Conservation (phyloP, 2,329 filamentous ascomycete genomes). For the Fusarium sp. region DNA sequence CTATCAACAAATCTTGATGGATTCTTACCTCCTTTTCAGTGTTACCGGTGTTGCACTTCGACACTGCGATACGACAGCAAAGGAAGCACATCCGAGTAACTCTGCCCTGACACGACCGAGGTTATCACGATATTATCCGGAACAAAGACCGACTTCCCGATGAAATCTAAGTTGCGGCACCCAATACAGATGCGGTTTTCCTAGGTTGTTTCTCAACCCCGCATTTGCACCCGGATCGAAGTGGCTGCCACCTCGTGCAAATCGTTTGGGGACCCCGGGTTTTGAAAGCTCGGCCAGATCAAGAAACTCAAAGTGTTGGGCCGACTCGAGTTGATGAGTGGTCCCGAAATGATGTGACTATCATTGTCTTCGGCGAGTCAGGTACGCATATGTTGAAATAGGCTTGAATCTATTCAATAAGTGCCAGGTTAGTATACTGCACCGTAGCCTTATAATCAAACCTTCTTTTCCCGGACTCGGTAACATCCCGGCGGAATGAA, state of each 20-base stretch:
- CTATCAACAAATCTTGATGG: background rate
- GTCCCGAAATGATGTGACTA: background rate
- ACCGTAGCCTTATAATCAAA: slow-evolving; percentile 12
- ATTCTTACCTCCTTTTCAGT: background rate
- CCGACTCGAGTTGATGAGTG: background rate
- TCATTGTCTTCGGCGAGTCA: slow-evolving; percentile 14
- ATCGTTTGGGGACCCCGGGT: slow-evolving; percentile 12
- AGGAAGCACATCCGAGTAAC: slow-evolving; percentile 10
- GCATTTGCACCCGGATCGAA: slow-evolving; percentile 38
- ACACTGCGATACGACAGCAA: slow-evolving; percentile 7
- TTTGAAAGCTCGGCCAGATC: background rate
- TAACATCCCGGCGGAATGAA: slow-evolving; percentile 17
- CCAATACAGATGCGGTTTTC: background rate
- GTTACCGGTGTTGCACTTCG: background rate
- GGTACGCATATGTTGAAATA: background rate
- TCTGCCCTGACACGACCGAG: slow-evolving; percentile 16
- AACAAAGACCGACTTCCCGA: slow-evolving; percentile 24
- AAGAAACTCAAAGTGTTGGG: slow-evolving; percentile 1
- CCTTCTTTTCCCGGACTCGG: slow-evolving; percentile 10
- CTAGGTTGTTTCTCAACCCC: slow-evolving; percentile 25
- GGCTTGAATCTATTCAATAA: background rate
- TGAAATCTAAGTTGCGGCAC: background rate
- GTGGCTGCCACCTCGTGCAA: slow-evolving; percentile 17
- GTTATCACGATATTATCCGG: slow-evolving; percentile 14
- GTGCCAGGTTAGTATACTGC: background rate